phyloP scores from a whole-genome alignment of 305 asterid genomes.

The Euphrasia arctica region DNA sequence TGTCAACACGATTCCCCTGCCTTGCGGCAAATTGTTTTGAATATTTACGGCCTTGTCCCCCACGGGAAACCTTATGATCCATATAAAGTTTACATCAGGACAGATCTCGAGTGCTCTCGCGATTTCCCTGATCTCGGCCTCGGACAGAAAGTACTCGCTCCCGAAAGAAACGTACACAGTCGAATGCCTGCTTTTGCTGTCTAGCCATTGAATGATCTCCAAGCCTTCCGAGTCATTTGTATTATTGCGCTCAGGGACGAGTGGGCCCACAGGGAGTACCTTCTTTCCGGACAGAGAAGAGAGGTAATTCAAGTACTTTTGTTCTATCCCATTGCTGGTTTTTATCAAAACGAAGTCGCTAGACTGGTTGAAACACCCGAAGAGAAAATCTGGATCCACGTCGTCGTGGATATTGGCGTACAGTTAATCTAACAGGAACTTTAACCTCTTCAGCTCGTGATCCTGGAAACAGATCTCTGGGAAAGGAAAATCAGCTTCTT shows the following conservation, averaged over 20 bases:
- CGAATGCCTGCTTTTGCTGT: conserved; percentile 20
- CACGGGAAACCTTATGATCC: conserved; percentile 30
- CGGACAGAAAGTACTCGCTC: conserved; percentile 32
- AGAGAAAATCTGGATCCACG: conserved; percentile 27
- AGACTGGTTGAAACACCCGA: conserved; percentile 28
- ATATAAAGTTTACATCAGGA: conserved; percentile 26
- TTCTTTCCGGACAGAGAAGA: conserved; percentile 29
- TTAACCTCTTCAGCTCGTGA: conserved; percentile 13
- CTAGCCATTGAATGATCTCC: conserved; percentile 33
- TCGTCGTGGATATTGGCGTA: conserved; percentile 15
- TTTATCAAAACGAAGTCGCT: conserved; percentile 27
- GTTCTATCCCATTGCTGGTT: conserved; percentile 31
- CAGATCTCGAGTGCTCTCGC: conserved; percentile 29
- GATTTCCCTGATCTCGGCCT: conserved; percentile 27
- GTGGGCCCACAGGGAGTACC: conserved; percentile 31
- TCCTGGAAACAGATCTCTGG: conserved; percentile 24
- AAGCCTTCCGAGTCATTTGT: not conserved
- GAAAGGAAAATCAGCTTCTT: not conserved
- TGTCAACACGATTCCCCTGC: conserved; percentile 26
- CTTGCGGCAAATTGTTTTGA: conserved; percentile 19
- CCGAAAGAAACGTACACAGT: conserved; percentile 36
- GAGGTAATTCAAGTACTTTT: conserved; percentile 33
- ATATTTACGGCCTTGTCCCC: not conserved
- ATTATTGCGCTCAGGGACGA: conserved; percentile 14
- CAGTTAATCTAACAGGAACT: not conserved